Base-by-base conservation (phyloP, 208 protist genomes). In the Trypanosoma lewisi region DNA sequence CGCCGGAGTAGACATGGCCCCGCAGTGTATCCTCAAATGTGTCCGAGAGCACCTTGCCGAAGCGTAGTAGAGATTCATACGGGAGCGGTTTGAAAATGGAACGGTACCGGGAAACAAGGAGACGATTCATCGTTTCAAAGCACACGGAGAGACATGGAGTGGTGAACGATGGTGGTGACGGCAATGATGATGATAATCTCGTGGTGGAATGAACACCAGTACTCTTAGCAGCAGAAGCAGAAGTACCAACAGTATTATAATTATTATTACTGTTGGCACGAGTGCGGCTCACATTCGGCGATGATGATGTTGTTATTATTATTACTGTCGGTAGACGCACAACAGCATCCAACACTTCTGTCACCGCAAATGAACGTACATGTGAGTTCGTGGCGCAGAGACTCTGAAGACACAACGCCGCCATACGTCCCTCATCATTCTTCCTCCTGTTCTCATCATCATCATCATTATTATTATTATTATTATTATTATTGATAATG, bases 1-100 rank as follows among this genome's bases (percentile, higher is more conserved):
- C 57, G 33, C 39, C 48, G 30, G 47, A 44, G 37, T 2, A 12
- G 17, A 73, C 41, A 36, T 73, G 63, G 12, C 19, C 6, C 7
- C 77, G 78, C 33, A 93, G 71, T 0, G 80, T 73, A 59, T 93
- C 82, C 58, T 87, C 78, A 75, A 90, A 89, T 3, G 75, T 88
- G 70, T 90, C 87, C 58, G 73, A 85, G 33, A 93, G 76, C 16
- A 90, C 66, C 63, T 90, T 78, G 0, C 69, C 76, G 72, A 85
- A 83, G 33, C 81, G 81, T 39, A 70, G 39, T 8, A 93, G 41
- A 33, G 80, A 76, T 14, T 77, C 77, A 39, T 62, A 65, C 11
- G 70, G 50, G 8, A 70, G 37, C 17, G 58, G 57, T 21, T 65
- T 69, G 1, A 60, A 53, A 44, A 66, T 45, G 37, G 54, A 58